Evolutionary conservation across 768 basidiomycete species (phyloP).

Genomic region (Amanita pseudoporphyria): DNA sequence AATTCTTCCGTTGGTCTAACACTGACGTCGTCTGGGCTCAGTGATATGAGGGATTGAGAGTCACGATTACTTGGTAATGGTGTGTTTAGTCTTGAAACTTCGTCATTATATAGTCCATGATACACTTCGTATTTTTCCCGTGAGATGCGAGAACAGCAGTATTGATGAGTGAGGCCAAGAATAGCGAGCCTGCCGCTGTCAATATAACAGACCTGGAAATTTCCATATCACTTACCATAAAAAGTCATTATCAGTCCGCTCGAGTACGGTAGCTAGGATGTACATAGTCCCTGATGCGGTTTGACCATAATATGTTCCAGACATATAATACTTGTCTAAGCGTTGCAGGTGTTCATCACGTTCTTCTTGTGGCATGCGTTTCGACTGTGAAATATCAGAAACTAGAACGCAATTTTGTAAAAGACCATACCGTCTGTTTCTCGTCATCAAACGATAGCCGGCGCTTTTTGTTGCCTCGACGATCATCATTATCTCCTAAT

Average conservation of each 20-base stretch:
- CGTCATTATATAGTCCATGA: slow-evolving; percentile 76
- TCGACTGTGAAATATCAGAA: slow-evolving; percentile 19
- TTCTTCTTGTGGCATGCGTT: slow-evolving; percentile 61
- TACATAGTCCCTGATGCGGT: slow-evolving; percentile 87
- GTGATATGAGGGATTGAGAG: slow-evolving; percentile 29
- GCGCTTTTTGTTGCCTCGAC: slow-evolving; percentile 44
- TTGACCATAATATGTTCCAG: slow-evolving; percentile 83
- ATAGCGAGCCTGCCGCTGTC: slow-evolving; percentile 67
- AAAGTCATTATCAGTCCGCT: slow-evolving; percentile 88
- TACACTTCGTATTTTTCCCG: slow-evolving; percentile 77
- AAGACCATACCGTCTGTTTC: background rate
- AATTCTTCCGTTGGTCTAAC: slow-evolving; percentile 84
- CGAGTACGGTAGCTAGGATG: slow-evolving; percentile 81
- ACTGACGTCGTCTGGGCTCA: slow-evolving; percentile 75
- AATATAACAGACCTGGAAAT: slow-evolving; percentile 1
- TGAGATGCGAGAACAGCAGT: slow-evolving; percentile 80
- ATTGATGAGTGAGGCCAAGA: slow-evolving; percentile 89
- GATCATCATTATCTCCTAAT: slow-evolving; percentile 29
- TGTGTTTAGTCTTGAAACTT: slow-evolving; percentile 87
- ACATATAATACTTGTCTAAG: slow-evolving; percentile 74
- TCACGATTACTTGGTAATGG: slow-evolving; percentile 31
- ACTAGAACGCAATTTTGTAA: background rate
- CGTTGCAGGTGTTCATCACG: slow-evolving; percentile 51
- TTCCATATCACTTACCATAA: slow-evolving; percentile 56
- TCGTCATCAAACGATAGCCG: slow-evolving; percentile 38